phyloP scores from a whole-genome alignment of 495 filamentous ascomycete species.

The Hapsidospora chrysogenum region DNA sequence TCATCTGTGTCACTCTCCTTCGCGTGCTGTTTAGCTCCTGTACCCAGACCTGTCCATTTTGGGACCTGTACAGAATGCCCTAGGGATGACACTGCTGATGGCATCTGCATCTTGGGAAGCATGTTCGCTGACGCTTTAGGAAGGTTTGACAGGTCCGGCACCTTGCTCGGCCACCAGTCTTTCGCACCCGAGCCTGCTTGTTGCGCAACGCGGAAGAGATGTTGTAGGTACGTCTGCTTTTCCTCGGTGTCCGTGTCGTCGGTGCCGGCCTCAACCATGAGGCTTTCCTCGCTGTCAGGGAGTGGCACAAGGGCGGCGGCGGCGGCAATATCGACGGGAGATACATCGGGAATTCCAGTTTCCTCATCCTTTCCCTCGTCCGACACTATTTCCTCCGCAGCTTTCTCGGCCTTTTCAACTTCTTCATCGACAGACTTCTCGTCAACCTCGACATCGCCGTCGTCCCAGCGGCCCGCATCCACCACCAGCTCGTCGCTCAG shows the following conservation, averaged over 20 bases:
- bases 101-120: neutral
- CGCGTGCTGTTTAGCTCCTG: too few relatives aligned
- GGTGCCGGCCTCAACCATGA: neutral
- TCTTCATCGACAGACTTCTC: conserved; percentile 19
- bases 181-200: conserved; percentile 20
- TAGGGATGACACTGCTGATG: neutral
- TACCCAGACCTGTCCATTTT: too few relatives aligned
- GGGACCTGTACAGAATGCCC: neutral
- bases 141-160: conserved; percentile 15
- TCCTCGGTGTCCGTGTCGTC: conserved; percentile 6
- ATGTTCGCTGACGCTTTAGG: too few relatives aligned
- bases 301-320: conserved; percentile 25
- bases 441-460: conserved; percentile 17
- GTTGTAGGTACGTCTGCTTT: conserved; percentile 22
- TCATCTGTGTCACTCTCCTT: too few relatives aligned
- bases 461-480: conserved; percentile 18
- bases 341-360: conserved; percentile 17
- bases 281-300: conserved; percentile 18
- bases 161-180: conserved; percentile 13
- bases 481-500: conserved; percentile 22
- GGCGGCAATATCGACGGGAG: conserved; percentile 28
- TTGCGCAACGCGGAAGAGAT: conserved; percentile 28
- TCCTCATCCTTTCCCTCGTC: neutral
- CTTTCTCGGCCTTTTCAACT: conserved; percentile 7
- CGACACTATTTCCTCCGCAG: conserved; percentile 6